These are phyloP conservation scores for Penicillium angulare DNA, from an alignment of 495 filamentous ascomycete genomes.

Conservation along the genomic window DNA sequence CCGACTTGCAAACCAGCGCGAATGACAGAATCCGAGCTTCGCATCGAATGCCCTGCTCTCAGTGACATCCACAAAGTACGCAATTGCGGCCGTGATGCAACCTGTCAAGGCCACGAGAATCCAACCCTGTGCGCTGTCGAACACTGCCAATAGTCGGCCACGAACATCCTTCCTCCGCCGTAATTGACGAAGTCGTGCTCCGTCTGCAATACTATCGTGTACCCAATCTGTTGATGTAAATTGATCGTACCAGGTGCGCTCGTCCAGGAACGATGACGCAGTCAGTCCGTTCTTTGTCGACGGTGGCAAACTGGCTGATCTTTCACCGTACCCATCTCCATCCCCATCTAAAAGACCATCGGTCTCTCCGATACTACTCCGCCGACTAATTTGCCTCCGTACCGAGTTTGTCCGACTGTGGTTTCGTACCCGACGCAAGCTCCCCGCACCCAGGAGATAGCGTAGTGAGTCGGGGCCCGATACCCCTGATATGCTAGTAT, in stretches of 20 bases:
- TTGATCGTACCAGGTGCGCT: constrained; percentile 98
- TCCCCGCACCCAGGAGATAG: constrained; percentile 34
- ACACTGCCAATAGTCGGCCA: constrained; percentile 70
- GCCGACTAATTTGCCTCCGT: constrained; percentile 50
- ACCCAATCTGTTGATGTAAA: constrained; percentile 99
- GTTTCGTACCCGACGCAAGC: constrained; percentile 54
- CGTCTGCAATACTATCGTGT: constrained; percentile 94
- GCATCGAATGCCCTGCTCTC: constrained; percentile 83
- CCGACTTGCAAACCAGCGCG: constrained; percentile 67
- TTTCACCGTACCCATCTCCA: constrained; percentile 12
- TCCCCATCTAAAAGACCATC: constrained; percentile 22
- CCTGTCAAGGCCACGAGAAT: constrained; percentile 89
- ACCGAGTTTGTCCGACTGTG: constrained; percentile 68
- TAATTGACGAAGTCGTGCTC: constrained; percentile 79
- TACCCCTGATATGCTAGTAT: constrained; percentile 36
- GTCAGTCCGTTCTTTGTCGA: constrained; percentile 58
- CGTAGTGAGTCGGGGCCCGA: constrained; percentile 34
- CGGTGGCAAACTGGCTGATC: constrained; percentile 41
- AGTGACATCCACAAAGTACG: constrained; percentile 85
- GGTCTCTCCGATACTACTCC: constrained; percentile 25
- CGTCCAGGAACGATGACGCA: constrained; percentile 61
- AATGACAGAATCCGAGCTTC: constrained; percentile 84
- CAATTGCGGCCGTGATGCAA: constrained; percentile 78
- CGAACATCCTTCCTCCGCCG: constrained; percentile 79
- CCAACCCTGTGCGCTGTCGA: constrained; percentile 94